Conservation (phyloP, 2,329 filamentous ascomycete species). For the Fusarium sp. region DNA sequence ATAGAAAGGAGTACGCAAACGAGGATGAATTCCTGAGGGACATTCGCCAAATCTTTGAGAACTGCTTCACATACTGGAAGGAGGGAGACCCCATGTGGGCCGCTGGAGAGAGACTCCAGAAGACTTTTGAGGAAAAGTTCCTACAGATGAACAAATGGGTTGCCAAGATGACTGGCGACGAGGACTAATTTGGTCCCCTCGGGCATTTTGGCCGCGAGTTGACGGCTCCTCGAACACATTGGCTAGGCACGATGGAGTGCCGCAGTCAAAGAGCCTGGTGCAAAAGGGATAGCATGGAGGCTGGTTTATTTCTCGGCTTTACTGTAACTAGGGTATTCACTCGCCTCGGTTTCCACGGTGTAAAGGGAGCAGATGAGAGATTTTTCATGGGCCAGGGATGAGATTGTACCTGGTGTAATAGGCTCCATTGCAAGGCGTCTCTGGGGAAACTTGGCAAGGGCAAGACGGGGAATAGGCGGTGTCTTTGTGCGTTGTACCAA, state of each 20-base stretch:
- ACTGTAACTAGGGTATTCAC: slow-evolving; percentile 7
- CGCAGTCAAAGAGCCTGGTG: not conserved
- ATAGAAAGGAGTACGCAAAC: slow-evolving; percentile 61
- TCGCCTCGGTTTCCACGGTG: not conserved
- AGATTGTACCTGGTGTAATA: slow-evolving; percentile 7
- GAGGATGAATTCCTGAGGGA: slow-evolving; percentile 67
- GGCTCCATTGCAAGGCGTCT: slow-evolving; percentile 11
- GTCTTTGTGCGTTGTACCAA: not conserved
- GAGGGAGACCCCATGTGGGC: slow-evolving; percentile 65
- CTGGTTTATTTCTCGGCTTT: not conserved
- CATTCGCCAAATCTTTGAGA: slow-evolving; percentile 71
- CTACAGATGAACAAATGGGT: slow-evolving; percentile 70
- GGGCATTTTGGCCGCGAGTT: not conserved
- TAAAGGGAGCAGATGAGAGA: slow-evolving; percentile 4
- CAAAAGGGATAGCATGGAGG: not conserved
- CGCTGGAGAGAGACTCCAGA: slow-evolving; percentile 68
- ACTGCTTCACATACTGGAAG: slow-evolving; percentile 74
- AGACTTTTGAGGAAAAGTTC: slow-evolving; percentile 70
- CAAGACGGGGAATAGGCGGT: not conserved
- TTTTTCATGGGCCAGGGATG: not conserved
- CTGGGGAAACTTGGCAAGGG: slow-evolving; percentile 8
- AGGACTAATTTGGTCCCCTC: slow-evolving; percentile 41
- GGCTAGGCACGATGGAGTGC: not conserved
- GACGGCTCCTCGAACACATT: not conserved
- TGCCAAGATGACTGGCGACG: slow-evolving; percentile 60